Evolutionary conservation across 1,139 yeast genomes (phyloP), one percentile per base, ranked within the genome.

Genomic region (Suhomyces guaymorum): DNA sequence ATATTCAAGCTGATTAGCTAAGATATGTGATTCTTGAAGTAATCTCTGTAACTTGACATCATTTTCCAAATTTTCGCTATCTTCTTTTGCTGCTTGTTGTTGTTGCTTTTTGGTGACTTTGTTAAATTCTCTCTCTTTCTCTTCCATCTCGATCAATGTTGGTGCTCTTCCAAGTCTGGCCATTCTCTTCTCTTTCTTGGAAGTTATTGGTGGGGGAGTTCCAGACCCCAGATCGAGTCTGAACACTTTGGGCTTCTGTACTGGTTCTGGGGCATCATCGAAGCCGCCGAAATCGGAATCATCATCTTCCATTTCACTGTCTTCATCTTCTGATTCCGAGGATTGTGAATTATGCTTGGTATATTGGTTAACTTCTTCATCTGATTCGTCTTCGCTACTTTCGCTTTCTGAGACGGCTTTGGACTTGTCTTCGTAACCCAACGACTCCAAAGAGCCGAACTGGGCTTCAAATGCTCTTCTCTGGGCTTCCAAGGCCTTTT

Each of bases 31-130:
- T 57, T 92, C 97, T 42, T 74, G 73, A 23, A 92, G 66, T 27
- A 92, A 74, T 38, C 96, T 65, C 55, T 90, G 96, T 29, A 92
- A 66, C 45, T 85, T 94, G 17, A 89, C 52, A 58, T 90, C 97
- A 47, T 90, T 86, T 41, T 84, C 77, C 38, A 89, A 55, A 51
- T 87, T 80, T 19, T 69, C 75, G 5, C 53, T 55, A 25, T 70
- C 75, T 44, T 70, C 75, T 35, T 59, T 49, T 2, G 54, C 54
- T 2, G 53, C 54, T 33, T 54, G 54, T 4, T 44, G 48, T 30
- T 48, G 52, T 42, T 61, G 68, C 29, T 57, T 59, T 24, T 54
- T 52, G n/a, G 63, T 51, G 32, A 57, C 43, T 36, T 61, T 59
- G 19, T 40, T 40, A 0, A 51, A 36, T 17, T 42, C 46, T 18